Evolutionary conservation across 139 green algal genomes (phyloP).

Genomic region (Chlamydomonas asymmetrica): DNA sequence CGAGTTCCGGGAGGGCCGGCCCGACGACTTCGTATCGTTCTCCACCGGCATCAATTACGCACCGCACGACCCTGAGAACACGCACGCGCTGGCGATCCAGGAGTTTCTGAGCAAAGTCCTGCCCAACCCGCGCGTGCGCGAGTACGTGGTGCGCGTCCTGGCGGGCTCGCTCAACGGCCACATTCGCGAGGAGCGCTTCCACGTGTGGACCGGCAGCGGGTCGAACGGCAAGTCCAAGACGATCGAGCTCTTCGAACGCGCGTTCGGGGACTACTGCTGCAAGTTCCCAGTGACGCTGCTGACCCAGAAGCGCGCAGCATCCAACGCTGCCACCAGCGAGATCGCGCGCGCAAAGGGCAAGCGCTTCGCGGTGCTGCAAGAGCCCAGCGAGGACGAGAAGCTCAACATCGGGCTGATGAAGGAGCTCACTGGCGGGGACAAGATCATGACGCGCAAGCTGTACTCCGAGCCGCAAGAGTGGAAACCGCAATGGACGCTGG

Average conservation of each 20-base stretch:
- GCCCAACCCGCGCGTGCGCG: background rate
- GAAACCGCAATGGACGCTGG: constrained; percentile 16
- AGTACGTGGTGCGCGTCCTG: constrained; percentile 19
- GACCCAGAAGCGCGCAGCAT: constrained; percentile 19
- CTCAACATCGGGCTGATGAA: constrained; percentile 22
- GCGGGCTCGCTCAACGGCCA: constrained; percentile 1
- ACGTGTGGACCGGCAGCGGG: constrained; percentile 26
- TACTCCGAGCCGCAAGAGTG: constrained; percentile 20
- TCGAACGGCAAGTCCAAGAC: constrained; percentile 10
- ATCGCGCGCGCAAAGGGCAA: constrained; percentile 15
- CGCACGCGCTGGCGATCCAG: background rate
- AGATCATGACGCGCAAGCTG: constrained; percentile 4
- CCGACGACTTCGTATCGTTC: constrained; percentile 27
- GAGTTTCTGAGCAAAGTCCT: constrained; percentile 7
- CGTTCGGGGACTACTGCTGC: constrained; percentile 19
- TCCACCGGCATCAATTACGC: constrained; percentile 26
- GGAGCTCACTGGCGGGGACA: constrained; percentile 13
- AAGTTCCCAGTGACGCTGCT: constrained; percentile 25
- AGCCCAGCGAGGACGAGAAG: constrained; percentile 18
- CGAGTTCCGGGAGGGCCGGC: constrained; percentile 24
- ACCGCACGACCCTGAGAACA: background rate
- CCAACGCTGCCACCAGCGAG: constrained; percentile 13
- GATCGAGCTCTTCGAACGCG: constrained; percentile 7
- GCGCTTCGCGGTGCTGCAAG: constrained; percentile 25
- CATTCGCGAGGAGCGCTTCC: constrained; percentile 6